These are phyloP conservation scores for Diospyros lotus DNA, from an alignment of 148 eudicot species.

Conservation along the genomic window DNA sequence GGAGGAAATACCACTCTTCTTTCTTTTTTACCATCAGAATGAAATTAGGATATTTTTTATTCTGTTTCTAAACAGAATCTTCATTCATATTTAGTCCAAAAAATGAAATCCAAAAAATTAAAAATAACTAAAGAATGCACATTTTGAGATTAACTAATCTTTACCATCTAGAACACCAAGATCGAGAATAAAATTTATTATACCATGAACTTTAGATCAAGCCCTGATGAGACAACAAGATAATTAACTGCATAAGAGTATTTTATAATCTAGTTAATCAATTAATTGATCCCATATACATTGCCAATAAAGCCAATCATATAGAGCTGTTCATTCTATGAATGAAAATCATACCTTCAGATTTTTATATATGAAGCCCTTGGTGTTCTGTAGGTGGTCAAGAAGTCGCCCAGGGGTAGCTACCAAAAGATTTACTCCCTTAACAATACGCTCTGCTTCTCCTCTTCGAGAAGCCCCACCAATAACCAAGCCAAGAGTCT, in stretches of 20 bases:
- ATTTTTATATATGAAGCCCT: slow-evolving; percentile 72
- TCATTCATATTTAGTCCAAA: not conserved
- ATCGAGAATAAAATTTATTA: not conserved
- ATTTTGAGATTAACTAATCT: not conserved
- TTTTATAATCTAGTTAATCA: not conserved
- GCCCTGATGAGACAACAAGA: not conserved
- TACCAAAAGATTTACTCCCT: slow-evolving; percentile 77
- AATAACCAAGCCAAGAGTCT: slow-evolving; percentile 79
- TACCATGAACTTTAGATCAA: not conserved
- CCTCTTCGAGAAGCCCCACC: slow-evolving; percentile 74
- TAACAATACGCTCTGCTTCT: slow-evolving; percentile 80
- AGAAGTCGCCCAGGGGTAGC: slow-evolving; percentile 96
- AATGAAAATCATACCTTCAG: slow-evolving; percentile 43
- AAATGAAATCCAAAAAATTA: not conserved
- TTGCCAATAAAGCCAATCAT: not conserved
- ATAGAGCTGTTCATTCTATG: not conserved
- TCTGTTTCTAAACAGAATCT: too few relatives aligned
- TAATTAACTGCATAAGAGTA: not conserved
- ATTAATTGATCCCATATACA: not conserved
- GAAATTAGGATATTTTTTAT: too few relatives aligned
- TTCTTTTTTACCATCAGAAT: too few relatives aligned
- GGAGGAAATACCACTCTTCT: too few relatives aligned
- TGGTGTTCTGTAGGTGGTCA: slow-evolving; percentile 84
- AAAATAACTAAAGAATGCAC: too few relatives aligned
- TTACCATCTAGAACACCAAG: not conserved